Base-by-base conservation (phyloP, 179 eudicot genomes). In the Dionaea muscipula region DNA sequence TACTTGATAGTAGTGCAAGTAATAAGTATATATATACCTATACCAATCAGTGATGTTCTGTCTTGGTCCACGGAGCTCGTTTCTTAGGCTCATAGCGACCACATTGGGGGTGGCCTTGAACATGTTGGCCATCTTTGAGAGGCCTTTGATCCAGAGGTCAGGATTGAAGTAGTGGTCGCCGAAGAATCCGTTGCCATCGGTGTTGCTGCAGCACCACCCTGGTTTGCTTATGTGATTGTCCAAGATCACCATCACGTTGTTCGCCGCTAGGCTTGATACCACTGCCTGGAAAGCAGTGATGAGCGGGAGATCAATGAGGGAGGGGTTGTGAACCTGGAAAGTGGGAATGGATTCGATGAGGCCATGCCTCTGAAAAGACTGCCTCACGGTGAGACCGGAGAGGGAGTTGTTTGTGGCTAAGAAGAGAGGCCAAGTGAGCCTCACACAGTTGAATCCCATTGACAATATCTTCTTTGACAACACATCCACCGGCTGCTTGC, bases 221-320 rank as follows among this genome's bases (percentile, higher is more conserved):
- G 96, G 96, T 60, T 65, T 78, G 58, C 81, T 84, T 55, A 81
- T 47, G 60, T 91, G 99, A 69, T 91, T 91, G 78, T 91, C 99
- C 28, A 91, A 18, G 19, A 91, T 76, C 18, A 91, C 75, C 95
- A 91, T 84, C 68, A 87, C 78, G 35, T 81, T 79, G 78, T 84
- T 77, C 7, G 38, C 54, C 23, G 64, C 73, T 55, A 87, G 79
- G 55, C 78, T 78, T 41, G 48, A 51, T 66, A 87, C 91, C 71
- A 91, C 95, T 26, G 67, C 91, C 94, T 91, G 69, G 46, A 47
- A 3, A n/a, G 90, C 85, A 14, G 52, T 15, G 49, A 90, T 68
- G 15, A 83, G 79, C 15, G 87, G 24, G 25, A 80, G 85, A 57
- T 90, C 83, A 72, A 90, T 47, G 50, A 90, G 63, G 25, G 75